Evolutionary conservation across 1,139 yeast genomes (phyloP).

Genomic region (Eremothecium sinecaudum): DNA sequence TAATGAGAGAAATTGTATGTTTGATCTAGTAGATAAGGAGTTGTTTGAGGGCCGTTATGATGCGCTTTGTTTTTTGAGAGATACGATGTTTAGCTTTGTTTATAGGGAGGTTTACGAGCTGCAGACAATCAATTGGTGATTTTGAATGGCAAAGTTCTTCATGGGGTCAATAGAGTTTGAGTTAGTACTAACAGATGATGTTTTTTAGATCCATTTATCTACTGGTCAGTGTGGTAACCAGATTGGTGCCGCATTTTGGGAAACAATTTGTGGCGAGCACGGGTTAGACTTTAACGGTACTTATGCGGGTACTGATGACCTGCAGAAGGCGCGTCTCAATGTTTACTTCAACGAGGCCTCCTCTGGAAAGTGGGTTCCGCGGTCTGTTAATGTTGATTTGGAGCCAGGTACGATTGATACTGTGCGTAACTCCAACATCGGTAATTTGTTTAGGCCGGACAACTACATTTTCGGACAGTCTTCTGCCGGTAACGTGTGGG

Average conservation of each 20-base stretch:
- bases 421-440: conserved; percentile 66
- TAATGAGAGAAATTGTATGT: conserved; percentile 56
- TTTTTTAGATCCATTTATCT: conserved; percentile 75
- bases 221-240: conserved; percentile 99
- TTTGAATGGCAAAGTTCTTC: too few relatives aligned
- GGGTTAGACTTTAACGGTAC: conserved; percentile 82
- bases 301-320: conserved; percentile 58
- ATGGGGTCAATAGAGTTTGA: too few relatives aligned
- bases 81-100: too few relatives aligned
- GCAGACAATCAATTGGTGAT: too few relatives aligned
- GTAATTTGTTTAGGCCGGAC: conserved; percentile 84
- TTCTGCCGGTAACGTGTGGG: conserved; percentile 94
- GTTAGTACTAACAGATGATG: too few relatives aligned
- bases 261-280: conserved; percentile 94
- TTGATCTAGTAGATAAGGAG: conserved; percentile 1
- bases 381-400: conserved; percentile 84
- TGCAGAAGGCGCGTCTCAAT: conserved; percentile 41
- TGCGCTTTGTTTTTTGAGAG: too few relatives aligned
- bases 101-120: too few relatives aligned
- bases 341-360: conserved; percentile 59
- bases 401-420: conserved; percentile 91
- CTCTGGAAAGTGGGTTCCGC: conserved; percentile 81
- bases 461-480: conserved; percentile 83
- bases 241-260: conserved; percentile 97
- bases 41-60: too few relatives aligned